Percentiles rank a stretch among this genome's conserved stretches.
Evolutionary conservation across 1,139 yeast species (phyloP).

Genomic region (Yamadazyma epiphylla): DNA sequence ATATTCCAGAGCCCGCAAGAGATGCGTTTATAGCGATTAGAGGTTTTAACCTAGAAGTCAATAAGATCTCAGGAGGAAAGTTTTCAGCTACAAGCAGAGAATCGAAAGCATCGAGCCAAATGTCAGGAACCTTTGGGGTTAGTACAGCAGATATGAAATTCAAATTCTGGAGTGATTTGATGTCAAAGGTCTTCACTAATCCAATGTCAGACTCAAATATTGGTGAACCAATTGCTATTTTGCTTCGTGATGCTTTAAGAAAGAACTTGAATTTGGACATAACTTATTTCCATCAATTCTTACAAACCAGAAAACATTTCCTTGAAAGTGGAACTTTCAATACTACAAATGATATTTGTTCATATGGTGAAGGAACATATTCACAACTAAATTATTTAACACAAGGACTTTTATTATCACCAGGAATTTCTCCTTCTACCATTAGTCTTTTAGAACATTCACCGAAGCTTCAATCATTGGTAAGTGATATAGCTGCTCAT

Average conservation of each 20-base stretch:
- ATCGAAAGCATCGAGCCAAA: constrained; percentile 26
- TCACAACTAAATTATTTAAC: constrained; percentile 71
- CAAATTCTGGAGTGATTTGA: constrained; percentile 58
- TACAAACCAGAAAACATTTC: constrained; percentile 58
- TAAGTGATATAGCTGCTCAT: constrained; percentile 71
- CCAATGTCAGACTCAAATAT: constrained; percentile 35
- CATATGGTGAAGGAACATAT: constrained; percentile 77
- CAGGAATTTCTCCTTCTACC: constrained; percentile 55
- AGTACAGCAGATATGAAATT: constrained; percentile 51
- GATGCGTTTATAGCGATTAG: constrained; percentile 66
- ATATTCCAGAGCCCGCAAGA: constrained; percentile 64
- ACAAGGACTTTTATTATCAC: constrained; percentile 60
- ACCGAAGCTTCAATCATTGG: constrained; percentile 35
- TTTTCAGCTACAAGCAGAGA: constrained; percentile 36
- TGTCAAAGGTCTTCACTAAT: constrained; percentile 39
- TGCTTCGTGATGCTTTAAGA: constrained; percentile 48
- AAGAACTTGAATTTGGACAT: constrained; percentile 51
- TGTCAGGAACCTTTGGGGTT: constrained; percentile 35
- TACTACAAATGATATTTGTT: constrained; percentile 56
- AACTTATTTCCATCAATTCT: constrained; percentile 54
- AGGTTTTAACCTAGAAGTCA: constrained; percentile 66
- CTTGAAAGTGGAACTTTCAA: constrained; percentile 45
- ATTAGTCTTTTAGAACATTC: constrained; percentile 47
- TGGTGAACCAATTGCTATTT: constrained; percentile 65
- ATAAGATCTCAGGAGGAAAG: constrained; percentile 53